These are phyloP conservation scores for Sporodiniella umbellata DNA, from an alignment of 371 early-diverging fungal genomes.

Conservation along the genomic window DNA sequence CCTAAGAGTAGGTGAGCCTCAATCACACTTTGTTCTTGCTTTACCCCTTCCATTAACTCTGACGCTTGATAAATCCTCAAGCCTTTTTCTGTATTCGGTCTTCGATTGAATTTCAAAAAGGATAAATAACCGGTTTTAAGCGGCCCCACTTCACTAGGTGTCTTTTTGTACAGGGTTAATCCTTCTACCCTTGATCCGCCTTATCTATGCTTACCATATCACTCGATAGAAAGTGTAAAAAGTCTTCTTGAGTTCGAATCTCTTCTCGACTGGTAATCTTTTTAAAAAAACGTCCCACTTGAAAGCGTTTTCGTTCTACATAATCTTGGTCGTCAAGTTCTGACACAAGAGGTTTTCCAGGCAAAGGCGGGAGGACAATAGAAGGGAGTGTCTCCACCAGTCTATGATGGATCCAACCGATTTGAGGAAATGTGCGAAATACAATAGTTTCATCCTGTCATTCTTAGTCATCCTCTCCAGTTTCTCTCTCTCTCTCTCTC, in stretches of 20 bases:
- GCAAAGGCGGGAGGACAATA: slow-evolving; percentile 52
- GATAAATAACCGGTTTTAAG: slow-evolving; percentile 36
- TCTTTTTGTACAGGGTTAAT: slow-evolving; percentile 18
- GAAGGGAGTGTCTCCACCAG: slow-evolving; percentile 36
- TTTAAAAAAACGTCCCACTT: slow-evolving; percentile 49
- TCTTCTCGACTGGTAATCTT: slow-evolving; percentile 41
- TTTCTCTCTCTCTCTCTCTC: too few relatives aligned
- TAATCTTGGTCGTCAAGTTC: slow-evolving; percentile 61
- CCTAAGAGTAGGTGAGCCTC: slow-evolving; percentile 59
- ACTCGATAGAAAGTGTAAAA: slow-evolving; percentile 54
- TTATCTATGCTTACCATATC: slow-evolving; percentile 62
- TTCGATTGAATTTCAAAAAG: slow-evolving; percentile 51
- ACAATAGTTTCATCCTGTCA: slow-evolving; percentile 8
- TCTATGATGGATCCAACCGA: slow-evolving; percentile 54
- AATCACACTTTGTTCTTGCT: slow-evolving; percentile 59
- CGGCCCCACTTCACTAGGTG: slow-evolving; percentile 37
- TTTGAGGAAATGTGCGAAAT: slow-evolving; percentile 61
- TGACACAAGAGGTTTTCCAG: slow-evolving; percentile 45
- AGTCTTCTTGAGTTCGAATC: slow-evolving; percentile 38
- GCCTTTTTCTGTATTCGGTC: slow-evolving; percentile 49
- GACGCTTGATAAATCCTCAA: slow-evolving; percentile 52
- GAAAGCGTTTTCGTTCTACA: slow-evolving; percentile 58
- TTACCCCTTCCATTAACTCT: slow-evolving; percentile 56
- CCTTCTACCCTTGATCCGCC: too few relatives aligned
- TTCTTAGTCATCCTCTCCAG: too few relatives aligned